Base-by-base conservation (phyloP, 345 rosid species). In the Lenwebbia sp. region DNA sequence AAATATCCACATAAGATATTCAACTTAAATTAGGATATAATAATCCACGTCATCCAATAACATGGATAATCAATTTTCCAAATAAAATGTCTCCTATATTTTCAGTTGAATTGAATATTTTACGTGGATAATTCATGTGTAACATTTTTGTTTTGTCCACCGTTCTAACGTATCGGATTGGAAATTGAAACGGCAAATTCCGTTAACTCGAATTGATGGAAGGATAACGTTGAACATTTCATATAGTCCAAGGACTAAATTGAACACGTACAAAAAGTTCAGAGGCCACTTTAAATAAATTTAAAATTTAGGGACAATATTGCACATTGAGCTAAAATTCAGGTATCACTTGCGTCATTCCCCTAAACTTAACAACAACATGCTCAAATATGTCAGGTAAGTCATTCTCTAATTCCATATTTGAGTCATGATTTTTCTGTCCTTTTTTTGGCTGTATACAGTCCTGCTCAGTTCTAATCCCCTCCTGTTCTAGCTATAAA, bases 181-280 rank as follows among this genome's bases (percentile, higher is more conserved):
- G 22, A 21, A 54, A 55, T 6, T 25, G 23, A 56, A 23, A 23
- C 3, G 10, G 4, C n/a, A 9, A 23, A 9, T 56, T 56, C 4
- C 3, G 10, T 56, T 65, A 15, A 5, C 10, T 65, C 33, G 6
- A 65, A 33, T 65, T 33, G 37, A 33, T 9, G 37, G 10, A 65
- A 33, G 0, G 0, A 0, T 0, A 10, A 19, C 2, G 17, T 70
- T 33, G 0, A 10, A 15, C 1, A 65, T 30, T 65, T 1, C 1
- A 65, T 17, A 65, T 30, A 65, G 0, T 65, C 17, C 4, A 65
- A 7, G 4, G 1, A 30, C 5, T 15, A 65, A 62, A 70, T 70
- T 33, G 13, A 37, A 9, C 22, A 37, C 17, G 25, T 2, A 33
- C 54, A 53, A 14, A 53, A 57, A 57, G 0, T 37, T 70, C 11